phyloP scores from a whole-genome alignment of 1,139 yeast species.

The Taphrina populina region DNA sequence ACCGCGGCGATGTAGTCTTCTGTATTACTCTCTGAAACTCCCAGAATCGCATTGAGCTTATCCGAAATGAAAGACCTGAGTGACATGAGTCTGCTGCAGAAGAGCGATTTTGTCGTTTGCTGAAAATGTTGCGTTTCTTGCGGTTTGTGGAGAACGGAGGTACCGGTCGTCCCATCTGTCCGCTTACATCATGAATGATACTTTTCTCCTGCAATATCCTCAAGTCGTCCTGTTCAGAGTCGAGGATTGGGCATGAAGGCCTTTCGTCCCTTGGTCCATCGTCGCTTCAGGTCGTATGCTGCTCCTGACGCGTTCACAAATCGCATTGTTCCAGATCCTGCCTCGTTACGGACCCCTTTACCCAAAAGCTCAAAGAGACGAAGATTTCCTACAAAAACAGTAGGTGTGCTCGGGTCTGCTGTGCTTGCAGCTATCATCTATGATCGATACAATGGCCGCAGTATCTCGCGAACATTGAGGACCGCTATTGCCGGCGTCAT shows the following conservation, averaged over 20 bases:
- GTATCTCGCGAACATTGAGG: constrained; percentile 53
- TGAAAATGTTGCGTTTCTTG: too few relatives aligned
- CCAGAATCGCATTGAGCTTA: constrained; percentile 27
- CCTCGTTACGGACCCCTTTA: constrained; percentile 13
- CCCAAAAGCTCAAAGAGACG: constrained; percentile 6
- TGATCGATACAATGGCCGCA: constrained; percentile 44
- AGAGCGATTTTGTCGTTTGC: too few relatives aligned
- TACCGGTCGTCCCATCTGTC: too few relatives aligned
- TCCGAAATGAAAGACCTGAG: constrained; percentile 31
- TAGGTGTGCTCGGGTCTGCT: constrained; percentile 3
- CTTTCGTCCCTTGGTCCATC: constrained; percentile 2
- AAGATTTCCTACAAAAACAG: constrained; percentile 21
- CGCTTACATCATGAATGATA: too few relatives aligned
- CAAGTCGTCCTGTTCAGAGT: too few relatives aligned
- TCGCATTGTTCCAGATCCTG: constrained; percentile 28
- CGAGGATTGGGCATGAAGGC: constrained; percentile 19
- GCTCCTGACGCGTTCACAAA: constrained; percentile 16
- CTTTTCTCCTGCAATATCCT: too few relatives aligned
- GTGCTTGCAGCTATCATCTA: background rate
- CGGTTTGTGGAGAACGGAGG: too few relatives aligned
- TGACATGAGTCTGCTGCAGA: too few relatives aligned
- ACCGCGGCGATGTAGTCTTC: constrained; percentile 35
- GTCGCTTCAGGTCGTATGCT: constrained; percentile 14
- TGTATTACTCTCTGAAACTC: constrained; percentile 35
- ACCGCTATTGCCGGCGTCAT: constrained; percentile 53